Evolutionary conservation across 2,329 filamentous ascomycete genomes (phyloP), one percentile per base, ranked within the genome.

Genomic region (Phaeomoniella chlamydospora): DNA sequence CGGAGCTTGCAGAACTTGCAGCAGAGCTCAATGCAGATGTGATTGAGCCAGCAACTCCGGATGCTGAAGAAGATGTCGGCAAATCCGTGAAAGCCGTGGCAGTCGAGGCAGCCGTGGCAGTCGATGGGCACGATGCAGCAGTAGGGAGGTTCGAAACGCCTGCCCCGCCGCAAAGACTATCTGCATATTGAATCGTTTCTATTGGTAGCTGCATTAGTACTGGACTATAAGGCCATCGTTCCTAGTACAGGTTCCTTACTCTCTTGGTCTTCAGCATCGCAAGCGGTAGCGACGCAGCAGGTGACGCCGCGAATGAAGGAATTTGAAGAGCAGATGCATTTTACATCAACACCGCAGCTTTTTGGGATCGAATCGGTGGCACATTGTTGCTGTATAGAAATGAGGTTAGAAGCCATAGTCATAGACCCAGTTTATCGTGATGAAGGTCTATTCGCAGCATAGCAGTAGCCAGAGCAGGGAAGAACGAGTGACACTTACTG

Each of bases 221-320:
- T 15, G 15, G 14, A 15, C 14, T 13, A 9, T 10, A 29, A 10
- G 22, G 6, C 12, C n/a, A 13, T 9, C 4, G 32, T 12, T 12
- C 14, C 16, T 9, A 13, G 4, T 12, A 17, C 9, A 16, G 13
- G 18, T 18, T 34, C 18, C 14, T 18, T 17, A 17, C 18, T 6
- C 12, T 17, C 32, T 12, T 34, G 14, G 16, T 15, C 10, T 34
- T 13, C 11, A 17, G 15, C 18, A 6, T 15, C 14, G 32, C 32
- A 34, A 18, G 15, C 14, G 4, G 10, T 17, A 17, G 18, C 32
- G 13, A 34, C 32, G 18, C 32, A 34, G 32, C 32, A 34, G 4
- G 32, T 34, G n/a, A 34, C 18, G 32, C 32, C 18, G n/a, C 4
- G 13, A 18, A 34, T 34, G 32, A 34, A 34, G 4, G 10, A 18